Base-by-base conservation (phyloP, 257 asterid genomes). In the Solanum bulbocastanum region DNA sequence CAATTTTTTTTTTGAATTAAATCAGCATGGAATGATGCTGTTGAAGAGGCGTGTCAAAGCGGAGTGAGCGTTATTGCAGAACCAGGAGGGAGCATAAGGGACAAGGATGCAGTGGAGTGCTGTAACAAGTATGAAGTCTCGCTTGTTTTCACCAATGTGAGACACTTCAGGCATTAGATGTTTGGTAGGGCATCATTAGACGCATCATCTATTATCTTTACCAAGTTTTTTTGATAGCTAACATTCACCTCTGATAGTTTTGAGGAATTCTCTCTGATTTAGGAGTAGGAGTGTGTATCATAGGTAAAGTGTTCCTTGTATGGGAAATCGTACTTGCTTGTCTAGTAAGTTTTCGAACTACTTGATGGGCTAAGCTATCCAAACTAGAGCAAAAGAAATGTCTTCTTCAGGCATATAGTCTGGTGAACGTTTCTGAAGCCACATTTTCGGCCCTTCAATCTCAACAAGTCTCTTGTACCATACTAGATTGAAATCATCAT, bases 11-110 rank as follows among this genome's bases (percentile, higher is more conserved):
- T 11, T 30, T 88, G 60, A 76, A 76, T 68, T 88, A 32, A 65
- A 60, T 92, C 93, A 96, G 99, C 99, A 2, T 96, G 99, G 99
- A 93, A 93, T 30, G 99, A 96, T 89, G 96, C 99, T 22, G 99
- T 96, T 72, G 99, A 96, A 92, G 99, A 96, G 93, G 98, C 98
- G 35, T 96, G 99, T 85, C 90, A 94, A 89, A 94, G 96, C 71
- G 99, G 98, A 69, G 78, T 95, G 9, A 82, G 94, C 39, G 91
- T 95, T 27, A 94, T 96, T 85, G 97, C 98, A 8, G 99, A 96
- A 88, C 99, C 99, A 1, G 98, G 99, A 30, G 99, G 99, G 3
- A 94, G 98, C 91, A 95, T 94, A 66, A 93, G 98, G 91, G 99
- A 96, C 33, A 88, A 78, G 65, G 99, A 96, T 89, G 98, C 98